Conservation (phyloP, 441 rosid species). For the Kokia cookei region DNA sequence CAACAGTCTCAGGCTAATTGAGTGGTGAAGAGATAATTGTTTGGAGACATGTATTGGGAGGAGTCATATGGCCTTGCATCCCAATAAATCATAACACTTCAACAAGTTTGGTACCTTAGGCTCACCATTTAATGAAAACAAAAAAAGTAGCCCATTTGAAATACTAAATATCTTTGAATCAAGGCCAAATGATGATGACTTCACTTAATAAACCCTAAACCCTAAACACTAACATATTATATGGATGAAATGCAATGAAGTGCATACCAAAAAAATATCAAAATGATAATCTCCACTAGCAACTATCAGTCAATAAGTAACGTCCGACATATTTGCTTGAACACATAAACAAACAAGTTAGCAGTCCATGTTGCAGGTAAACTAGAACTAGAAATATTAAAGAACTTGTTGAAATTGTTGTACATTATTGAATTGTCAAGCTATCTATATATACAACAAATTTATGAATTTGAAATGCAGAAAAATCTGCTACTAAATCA, state of each 20-base stretch:
- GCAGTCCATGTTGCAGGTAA: no score
- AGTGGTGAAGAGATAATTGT: background rate
- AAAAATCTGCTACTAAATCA: no score
- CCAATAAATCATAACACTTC: background rate
- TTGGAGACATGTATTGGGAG: background rate
- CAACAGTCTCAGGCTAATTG: background rate
- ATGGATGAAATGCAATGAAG: background rate
- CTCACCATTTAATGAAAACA: background rate
- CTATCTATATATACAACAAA: no score
- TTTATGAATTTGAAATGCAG: no score
- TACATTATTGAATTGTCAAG: no score
- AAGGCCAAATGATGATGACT: background rate
- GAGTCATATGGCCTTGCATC: conserved; percentile 1
- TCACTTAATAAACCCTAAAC: no score
- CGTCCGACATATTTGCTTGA: no score
- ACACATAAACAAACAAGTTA: no score
- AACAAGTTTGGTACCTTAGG: background rate
- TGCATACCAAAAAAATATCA: background rate
- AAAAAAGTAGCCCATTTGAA: background rate
- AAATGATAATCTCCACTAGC: background rate
- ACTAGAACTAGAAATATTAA: no score
- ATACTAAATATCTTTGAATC: background rate
- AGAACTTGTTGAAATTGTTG: no score
- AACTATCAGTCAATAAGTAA: no score
- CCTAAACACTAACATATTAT: background rate